These are phyloP conservation scores for Colletotrichum salicis DNA, from an alignment of 2,329 filamentous ascomycete genomes.

Conservation along the genomic window DNA sequence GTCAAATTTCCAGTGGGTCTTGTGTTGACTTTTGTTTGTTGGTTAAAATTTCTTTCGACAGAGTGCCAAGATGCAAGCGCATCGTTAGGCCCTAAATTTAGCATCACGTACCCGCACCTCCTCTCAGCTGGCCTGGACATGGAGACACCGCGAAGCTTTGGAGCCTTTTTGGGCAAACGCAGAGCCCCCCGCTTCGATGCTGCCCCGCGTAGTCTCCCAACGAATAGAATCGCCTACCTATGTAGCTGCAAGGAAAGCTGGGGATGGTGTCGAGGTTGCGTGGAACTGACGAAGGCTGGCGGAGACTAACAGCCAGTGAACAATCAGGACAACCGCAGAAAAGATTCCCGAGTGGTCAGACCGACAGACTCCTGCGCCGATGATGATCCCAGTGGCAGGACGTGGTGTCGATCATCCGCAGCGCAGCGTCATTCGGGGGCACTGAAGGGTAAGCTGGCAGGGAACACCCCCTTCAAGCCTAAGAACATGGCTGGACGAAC, in stretches of 20 bases:
- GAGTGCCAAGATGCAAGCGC: slow-evolving; percentile 10
- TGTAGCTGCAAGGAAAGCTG: background rate
- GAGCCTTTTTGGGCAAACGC: background rate
- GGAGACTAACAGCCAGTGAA: background rate
- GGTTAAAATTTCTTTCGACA: background rate
- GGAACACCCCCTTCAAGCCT: background rate
- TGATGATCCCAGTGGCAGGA: slow-evolving; percentile 2
- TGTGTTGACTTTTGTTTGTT: background rate
- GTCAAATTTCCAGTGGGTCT: background rate
- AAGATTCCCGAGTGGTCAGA: background rate
- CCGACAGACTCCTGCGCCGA: background rate
- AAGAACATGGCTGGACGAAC: background rate
- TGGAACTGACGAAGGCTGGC: background rate
- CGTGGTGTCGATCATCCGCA: slow-evolving; percentile 30
- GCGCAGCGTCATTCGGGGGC: slow-evolving; percentile 17
- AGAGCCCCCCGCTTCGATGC: background rate
- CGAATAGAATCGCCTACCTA: too few species aligned
- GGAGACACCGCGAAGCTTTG: background rate
- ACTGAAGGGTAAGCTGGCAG: background rate
- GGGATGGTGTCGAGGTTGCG: background rate
- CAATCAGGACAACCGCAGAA: too few species aligned
- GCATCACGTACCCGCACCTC: slow-evolving; percentile 17
- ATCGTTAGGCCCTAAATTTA: slow-evolving; percentile 28
- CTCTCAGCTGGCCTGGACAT: background rate
- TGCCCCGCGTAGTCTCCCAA: too few species aligned